These are phyloP conservation scores for Fragilariopsis cylindrus DNA, from an alignment of 108 stramenopile genomes.

Conservation along the genomic window DNA sequence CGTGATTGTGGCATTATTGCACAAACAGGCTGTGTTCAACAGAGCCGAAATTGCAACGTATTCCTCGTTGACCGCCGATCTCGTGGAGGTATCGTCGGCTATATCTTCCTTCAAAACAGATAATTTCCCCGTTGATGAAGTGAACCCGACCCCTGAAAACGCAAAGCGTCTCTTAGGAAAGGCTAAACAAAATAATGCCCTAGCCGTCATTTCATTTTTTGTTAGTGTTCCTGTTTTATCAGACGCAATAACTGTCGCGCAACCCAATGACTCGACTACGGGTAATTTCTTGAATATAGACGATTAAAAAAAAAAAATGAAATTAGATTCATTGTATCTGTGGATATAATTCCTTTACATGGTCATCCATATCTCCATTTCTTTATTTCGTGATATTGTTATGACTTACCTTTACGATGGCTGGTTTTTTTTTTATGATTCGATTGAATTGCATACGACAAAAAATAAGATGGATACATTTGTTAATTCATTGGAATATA, in stretches of 20 bases:
- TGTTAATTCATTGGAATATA: too few relatives aligned
- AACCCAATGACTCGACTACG: slow-evolving; percentile 95
- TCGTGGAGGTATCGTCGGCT: slow-evolving; percentile 5
- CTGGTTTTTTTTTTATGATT: too few relatives aligned
- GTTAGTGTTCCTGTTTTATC: slow-evolving; percentile 99
- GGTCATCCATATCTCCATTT: too few relatives aligned
- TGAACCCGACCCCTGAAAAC: slow-evolving; percentile 81
- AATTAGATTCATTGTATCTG: too few relatives aligned
- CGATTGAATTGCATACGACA: too few relatives aligned
- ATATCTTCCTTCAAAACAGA: slow-evolving; percentile 23
- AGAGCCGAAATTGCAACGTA: slow-evolving; percentile 59
- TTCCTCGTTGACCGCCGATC: slow-evolving; percentile 29
- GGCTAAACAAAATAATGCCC: slow-evolving; percentile 65
- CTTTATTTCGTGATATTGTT: too few relatives aligned
- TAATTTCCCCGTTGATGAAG: slow-evolving; percentile 46
- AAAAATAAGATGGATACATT: too few relatives aligned
- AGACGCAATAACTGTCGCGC: slow-evolving; percentile 89
- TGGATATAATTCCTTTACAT: too few relatives aligned
- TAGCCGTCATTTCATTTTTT: slow-evolving; percentile 94
- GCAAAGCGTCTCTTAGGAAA: slow-evolving; percentile 67
- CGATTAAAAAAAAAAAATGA: too few relatives aligned
- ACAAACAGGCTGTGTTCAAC: slow-evolving; percentile 73
- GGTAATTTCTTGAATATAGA: slow-evolving; percentile 94
- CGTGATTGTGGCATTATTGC: slow-evolving; percentile 74
- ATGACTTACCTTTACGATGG: too few relatives aligned